Conservation (phyloP, 1,139 yeast species). For the Sugiyamaella japonica region DNA sequence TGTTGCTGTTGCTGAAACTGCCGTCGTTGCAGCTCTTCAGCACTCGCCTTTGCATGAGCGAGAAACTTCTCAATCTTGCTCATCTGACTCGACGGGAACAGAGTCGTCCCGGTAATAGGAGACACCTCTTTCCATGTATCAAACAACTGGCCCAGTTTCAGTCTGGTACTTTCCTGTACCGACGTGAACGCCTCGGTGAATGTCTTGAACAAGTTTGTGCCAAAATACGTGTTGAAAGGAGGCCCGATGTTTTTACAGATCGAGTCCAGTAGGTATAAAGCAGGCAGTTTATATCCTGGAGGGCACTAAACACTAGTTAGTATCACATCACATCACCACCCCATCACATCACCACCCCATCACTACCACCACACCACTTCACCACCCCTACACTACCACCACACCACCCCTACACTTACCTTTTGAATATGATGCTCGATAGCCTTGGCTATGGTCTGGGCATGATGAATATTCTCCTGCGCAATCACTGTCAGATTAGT, state of each 20-base stretch:
- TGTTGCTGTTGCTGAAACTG: slow-evolving; percentile 22
- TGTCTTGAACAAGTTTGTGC: slow-evolving; percentile 62
- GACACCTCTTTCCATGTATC: slow-evolving; percentile 78
- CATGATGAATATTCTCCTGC: slow-evolving; percentile 73
- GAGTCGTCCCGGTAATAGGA: slow-evolving; percentile 62
- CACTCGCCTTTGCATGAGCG: slow-evolving; percentile 51
- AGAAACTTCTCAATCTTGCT: slow-evolving; percentile 74
- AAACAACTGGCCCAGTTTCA: slow-evolving; percentile 71
- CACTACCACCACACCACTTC: neutral
- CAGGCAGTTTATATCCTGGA: slow-evolving; percentile 80
- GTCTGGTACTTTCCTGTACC: slow-evolving; percentile 73
- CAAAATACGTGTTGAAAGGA: slow-evolving; percentile 78
- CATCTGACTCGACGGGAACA: slow-evolving; percentile 72
- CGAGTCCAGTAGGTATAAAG: slow-evolving; percentile 86
- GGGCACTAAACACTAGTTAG: slow-evolving; percentile 44
- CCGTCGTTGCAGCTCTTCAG: slow-evolving; percentile 14
- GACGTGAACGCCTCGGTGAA: slow-evolving; percentile 77
- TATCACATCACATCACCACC: neutral
- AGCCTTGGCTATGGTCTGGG: slow-evolving; percentile 74
- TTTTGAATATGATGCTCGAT: slow-evolving; percentile 65
- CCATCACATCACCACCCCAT: neutral
- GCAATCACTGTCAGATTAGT: slow-evolving; percentile 85
- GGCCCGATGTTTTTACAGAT: slow-evolving; percentile 87
- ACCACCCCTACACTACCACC: neutral
- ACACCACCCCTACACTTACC: slow-evolving; percentile 39